These are phyloP conservation scores for Paramecium bursaria DNA, from an alignment of 73 alveolate genomes.

Conservation along the genomic window DNA sequence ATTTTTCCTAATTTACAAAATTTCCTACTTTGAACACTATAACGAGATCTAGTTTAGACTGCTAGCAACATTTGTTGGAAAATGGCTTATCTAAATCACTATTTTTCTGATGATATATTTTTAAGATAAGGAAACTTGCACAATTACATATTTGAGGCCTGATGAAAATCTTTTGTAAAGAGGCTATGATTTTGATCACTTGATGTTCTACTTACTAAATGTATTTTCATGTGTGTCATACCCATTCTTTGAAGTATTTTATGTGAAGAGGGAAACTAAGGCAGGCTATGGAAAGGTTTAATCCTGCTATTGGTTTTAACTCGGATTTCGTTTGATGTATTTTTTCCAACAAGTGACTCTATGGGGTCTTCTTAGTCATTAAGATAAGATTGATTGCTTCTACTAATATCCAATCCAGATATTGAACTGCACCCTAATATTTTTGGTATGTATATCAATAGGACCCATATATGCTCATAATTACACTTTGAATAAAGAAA, in stretches of 20 bases:
- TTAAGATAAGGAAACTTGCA: background rate
- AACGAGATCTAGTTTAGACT: conserved; percentile 38
- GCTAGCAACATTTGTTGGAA: conserved; percentile 20
- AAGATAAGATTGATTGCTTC: conserved; percentile 9
- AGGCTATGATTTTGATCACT: too few relatives aligned
- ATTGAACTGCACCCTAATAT: background rate
- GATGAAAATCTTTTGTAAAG: too few relatives aligned
- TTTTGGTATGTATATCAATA: conserved; percentile 2
- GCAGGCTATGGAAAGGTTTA: conserved; percentile 19
- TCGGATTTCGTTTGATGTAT: background rate
- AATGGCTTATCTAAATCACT: background rate
- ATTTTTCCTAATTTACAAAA: conserved; percentile 17
- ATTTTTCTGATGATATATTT: conserved; percentile 12
- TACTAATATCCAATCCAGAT: background rate
- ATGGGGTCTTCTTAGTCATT: conserved; percentile 5
- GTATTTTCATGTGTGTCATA: conserved; percentile 31
- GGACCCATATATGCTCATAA: conserved; percentile 33
- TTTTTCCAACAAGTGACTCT: conserved; percentile 12
- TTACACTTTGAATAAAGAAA: conserved; percentile 37
- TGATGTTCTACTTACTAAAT: background rate
- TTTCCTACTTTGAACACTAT: conserved; percentile 42
- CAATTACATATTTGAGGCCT: background rate
- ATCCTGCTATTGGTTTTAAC: conserved; percentile 40
- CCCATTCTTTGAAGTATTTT: conserved; percentile 56
- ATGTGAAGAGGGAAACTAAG: conserved; percentile 46